Conservation (phyloP, 2,329 filamentous ascomycete species). For the Sphaerulina musiva region DNA sequence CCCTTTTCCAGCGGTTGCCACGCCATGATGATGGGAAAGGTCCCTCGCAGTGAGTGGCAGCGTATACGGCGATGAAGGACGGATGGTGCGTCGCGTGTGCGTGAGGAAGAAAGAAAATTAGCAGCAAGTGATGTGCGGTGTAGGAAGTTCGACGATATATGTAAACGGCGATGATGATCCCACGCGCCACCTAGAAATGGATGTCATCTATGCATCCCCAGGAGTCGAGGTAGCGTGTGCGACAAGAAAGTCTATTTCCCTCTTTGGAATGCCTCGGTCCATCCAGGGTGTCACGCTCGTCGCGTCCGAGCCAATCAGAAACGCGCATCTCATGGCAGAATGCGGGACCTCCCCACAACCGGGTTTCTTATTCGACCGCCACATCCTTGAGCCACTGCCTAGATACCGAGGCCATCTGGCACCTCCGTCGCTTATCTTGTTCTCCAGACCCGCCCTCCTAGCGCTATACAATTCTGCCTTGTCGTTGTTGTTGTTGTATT, state of each 20-base stretch:
- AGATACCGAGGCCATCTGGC: constrained; percentile 4
- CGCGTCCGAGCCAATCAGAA: not conserved
- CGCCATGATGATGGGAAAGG: constrained; percentile 12
- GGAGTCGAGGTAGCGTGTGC: not conserved
- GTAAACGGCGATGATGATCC: not conserved
- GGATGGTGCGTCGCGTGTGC: not conserved
- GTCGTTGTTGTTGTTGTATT: too few relatives aligned
- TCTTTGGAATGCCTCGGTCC: constrained; percentile 5
- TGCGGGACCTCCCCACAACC: not conserved
- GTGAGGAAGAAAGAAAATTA: not conserved
- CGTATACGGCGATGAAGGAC: not conserved
- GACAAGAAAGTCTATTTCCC: not conserved
- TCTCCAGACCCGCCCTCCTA: too few relatives aligned
- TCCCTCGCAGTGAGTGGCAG: not conserved
- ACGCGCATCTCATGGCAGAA: not conserved
- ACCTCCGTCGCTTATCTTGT: not conserved
- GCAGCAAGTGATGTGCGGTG: too few relatives aligned
- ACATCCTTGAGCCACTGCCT: not conserved
- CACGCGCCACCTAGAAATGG: constrained; percentile 2
- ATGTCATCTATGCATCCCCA: too few relatives aligned
- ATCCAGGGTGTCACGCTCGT: not conserved
- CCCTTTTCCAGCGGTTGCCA: constrained; percentile 21
- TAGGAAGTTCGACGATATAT: too few relatives aligned
- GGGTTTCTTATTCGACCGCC: not conserved
- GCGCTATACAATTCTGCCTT: not conserved